Base-by-base conservation (phyloP, 2,329 filamentous ascomycete species). In the Aspergillus fructus region DNA sequence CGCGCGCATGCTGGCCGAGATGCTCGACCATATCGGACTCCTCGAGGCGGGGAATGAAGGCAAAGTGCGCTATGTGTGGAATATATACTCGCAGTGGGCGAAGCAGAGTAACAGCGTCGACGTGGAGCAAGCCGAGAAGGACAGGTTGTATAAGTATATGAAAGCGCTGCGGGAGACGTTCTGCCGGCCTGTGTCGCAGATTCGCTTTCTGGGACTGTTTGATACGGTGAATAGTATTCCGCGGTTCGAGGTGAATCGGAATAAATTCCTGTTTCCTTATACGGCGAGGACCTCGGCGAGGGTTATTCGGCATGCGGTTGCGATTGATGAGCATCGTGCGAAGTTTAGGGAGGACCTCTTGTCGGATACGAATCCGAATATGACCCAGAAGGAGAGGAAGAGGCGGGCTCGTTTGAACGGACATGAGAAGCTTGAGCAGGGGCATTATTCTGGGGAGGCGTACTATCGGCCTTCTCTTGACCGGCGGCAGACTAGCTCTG, bases 301-400 rank as follows among this genome's bases (percentile, higher is more conserved):
- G 75, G 80, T 3, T 23, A 24, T 13, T 9, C 2, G 81, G 2
- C 81, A 83, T 62, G 80, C 81, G 3, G 80, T 83, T 0, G 74
- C 78, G 2, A 83, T 84, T 48, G 80, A 83, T 58, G 81, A 83
- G 64, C 73, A 79, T 7, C 71, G 81, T 24, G 79, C 80, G 27
- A 83, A 83, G 60, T 84, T 83, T 57, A 60, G 63, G 27, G 63
- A 41, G 33, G 15, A 49, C 23, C 12, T 41, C 7, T 6, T 48
- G 19, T n/a, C 42, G 8, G 55, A 41, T 21, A n/a, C 5, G 61
- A 41, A 34, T 19, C 17, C 3, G 6, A 1, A 46, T 27, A 5
- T 60, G 52, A 1, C 45, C 53, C 17, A 64, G 58, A 23, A 60
- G 58, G 13, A 55, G 62, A 30, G 3, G 27, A 30, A 30, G 9